Conservation (phyloP, 495 filamentous ascomycete genomes). For the Cercophora samala region DNA sequence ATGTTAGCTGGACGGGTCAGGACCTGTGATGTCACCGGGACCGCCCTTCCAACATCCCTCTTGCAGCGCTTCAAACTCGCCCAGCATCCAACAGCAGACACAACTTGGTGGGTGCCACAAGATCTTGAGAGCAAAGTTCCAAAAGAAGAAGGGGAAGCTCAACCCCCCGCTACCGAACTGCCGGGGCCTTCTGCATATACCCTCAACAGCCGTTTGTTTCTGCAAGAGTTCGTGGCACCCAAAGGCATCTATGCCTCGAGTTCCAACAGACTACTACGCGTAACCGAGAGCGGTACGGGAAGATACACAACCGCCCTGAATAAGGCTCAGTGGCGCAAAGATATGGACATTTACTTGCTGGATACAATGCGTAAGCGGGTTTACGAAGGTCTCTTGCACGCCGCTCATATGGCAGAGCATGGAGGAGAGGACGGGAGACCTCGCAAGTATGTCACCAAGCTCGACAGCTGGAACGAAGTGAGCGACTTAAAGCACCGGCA, state of each 20-base stretch:
- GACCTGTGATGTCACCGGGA: slow-evolving; percentile 55
- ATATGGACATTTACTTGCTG: slow-evolving; percentile 64
- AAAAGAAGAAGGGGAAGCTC: slow-evolving; percentile 25
- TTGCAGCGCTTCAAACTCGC: slow-evolving; percentile 60
- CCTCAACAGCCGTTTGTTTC: slow-evolving; percentile 17
- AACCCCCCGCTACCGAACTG: not conserved
- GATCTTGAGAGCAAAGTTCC: slow-evolving; percentile 35
- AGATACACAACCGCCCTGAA: slow-evolving; percentile 12
- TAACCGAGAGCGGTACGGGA: slow-evolving; percentile 8
- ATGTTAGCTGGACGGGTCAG: slow-evolving; percentile 67
- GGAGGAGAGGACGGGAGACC: not conserved
- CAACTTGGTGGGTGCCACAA: slow-evolving; percentile 59
- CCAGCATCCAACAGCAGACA: slow-evolving; percentile 51
- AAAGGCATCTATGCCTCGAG: slow-evolving; percentile 4
- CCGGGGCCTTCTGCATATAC: slow-evolving; percentile 15
- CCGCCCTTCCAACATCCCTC: slow-evolving; percentile 59
- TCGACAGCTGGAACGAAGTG: slow-evolving; percentile 36
- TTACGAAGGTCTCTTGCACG: slow-evolving; percentile 38
- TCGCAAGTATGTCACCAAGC: slow-evolving; percentile 37
- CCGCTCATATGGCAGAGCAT: slow-evolving; percentile 27
- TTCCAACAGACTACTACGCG: slow-evolving; percentile 13
- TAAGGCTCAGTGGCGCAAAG: slow-evolving; percentile 55
- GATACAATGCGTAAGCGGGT: slow-evolving; percentile 50
- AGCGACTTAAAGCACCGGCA: slow-evolving; percentile 31
- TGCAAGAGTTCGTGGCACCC: slow-evolving; percentile 7